Base-by-base conservation (phyloP, 805 yeast genomes). In the Monosporozyma aquatica region DNA sequence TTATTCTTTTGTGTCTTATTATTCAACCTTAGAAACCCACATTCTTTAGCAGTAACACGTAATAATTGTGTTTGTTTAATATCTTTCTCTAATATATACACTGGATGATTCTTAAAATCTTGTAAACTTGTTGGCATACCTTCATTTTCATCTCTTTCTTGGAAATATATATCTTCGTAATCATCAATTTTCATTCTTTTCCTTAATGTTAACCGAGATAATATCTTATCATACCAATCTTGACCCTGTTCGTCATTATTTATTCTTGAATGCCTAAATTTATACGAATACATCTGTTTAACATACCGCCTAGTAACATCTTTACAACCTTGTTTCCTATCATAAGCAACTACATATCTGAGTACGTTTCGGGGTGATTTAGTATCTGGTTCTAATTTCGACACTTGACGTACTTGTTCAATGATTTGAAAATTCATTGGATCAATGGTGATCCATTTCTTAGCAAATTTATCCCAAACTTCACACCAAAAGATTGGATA, bases 401-500 rank as follows among this genome's bases (percentile, higher is more conserved):
- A 70, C 45, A 68, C 72, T 10, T 75, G 65, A 6, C 76, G 74
- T 6, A 81, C 72, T 26, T 74, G 67, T 59, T 86, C 95, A 30
- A 86, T 75, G 7, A 72, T 61, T 43, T 74, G 62, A 43, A 80
- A 71, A 23, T 80, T 79, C 0, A 80, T 66, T 0, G 97, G 92
- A 54, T 92, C 98, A 2, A 87, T 70, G 2, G 94, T 76, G n/a
- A 87, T 72, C 94, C 96, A 90, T 39, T 70, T 74, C 45, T 77
- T 71, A 5, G 76, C 64, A 44, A 72, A 75, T 40, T 73, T 72
- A 57, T 90, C 89, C 95, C 95, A 90, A 0, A 84, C 95, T 58
- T 92, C 98, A 18, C 79, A 79, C 98, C 98, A 92, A 55, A 81
- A 87, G 0, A 87, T 71, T 0, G 97, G 97, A 53, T 68, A 81